These are phyloP conservation scores for Atkinsonella hypoxylon DNA, from an alignment of 2,329 filamentous ascomycete species.

Conservation along the genomic window DNA sequence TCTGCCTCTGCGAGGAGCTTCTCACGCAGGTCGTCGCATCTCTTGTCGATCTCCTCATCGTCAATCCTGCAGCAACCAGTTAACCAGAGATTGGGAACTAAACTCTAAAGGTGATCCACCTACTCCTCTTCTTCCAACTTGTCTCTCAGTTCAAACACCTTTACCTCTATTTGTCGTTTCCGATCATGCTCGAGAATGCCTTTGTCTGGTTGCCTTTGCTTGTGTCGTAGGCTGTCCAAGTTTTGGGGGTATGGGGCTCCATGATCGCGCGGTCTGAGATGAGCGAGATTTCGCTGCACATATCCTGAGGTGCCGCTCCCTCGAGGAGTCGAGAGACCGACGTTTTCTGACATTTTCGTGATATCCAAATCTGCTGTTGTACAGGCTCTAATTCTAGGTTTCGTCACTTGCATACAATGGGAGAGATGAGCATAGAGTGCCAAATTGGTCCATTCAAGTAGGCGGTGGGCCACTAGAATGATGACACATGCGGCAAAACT, in stretches of 20 bases:
- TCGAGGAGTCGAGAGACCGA: slow-evolving; percentile 86
- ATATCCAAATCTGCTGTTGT: neutral
- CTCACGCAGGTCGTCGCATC: slow-evolving; percentile 29
- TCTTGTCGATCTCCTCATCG: slow-evolving; percentile 81
- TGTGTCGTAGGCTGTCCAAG: slow-evolving; percentile 57
- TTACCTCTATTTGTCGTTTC: slow-evolving; percentile 81
- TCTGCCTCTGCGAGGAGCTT: slow-evolving; percentile 29
- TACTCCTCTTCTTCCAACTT: slow-evolving; percentile 83
- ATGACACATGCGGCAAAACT: slow-evolving; percentile 15
- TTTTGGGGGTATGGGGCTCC: slow-evolving; percentile 66
- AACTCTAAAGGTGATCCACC: neutral
- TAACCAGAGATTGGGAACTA: slow-evolving; percentile 1
- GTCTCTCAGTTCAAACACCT: slow-evolving; percentile 83
- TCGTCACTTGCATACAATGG: neutral
- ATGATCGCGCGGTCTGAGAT: slow-evolving; percentile 73
- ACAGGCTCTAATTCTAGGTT: neutral
- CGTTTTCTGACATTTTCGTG: slow-evolving; percentile 77
- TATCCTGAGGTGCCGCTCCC: slow-evolving; percentile 96
- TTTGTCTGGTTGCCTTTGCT: slow-evolving; percentile 74
- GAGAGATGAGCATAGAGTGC: neutral
- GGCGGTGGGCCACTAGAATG: slow-evolving; percentile 12
- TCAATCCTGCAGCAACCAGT: slow-evolving; percentile 42
- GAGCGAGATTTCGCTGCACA: slow-evolving; percentile 88
- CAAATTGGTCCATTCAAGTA: neutral
- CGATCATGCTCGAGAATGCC: slow-evolving; percentile 91